phyloP scores from a whole-genome alignment of 352 stramenopile genomes.

The Phytopythium kandeliae region DNA sequence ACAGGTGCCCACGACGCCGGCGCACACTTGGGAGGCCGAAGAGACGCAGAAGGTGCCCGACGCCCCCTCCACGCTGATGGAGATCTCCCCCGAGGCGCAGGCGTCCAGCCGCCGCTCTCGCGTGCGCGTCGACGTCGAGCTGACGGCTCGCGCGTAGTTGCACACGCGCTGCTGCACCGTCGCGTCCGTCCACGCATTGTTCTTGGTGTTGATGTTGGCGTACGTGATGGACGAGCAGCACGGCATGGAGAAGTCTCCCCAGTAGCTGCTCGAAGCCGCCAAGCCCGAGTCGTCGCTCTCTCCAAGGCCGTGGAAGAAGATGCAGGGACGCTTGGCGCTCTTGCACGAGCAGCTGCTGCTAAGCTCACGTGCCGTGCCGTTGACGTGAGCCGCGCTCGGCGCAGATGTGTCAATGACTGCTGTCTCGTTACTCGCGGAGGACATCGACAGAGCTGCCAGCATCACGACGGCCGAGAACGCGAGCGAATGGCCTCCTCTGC shows the following conservation, averaged over 20 bases:
- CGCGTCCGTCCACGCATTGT: conserved; percentile 35
- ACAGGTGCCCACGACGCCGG: background rate
- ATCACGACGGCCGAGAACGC: background rate
- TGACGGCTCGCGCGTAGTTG: conserved; percentile 18
- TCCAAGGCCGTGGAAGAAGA: conserved; percentile 45
- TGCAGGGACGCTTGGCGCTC: conserved; percentile 26
- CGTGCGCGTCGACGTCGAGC: conserved; percentile 6
- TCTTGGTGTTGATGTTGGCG: conserved; percentile 31
- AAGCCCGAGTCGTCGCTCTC: conserved; percentile 18
- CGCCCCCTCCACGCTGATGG: background rate
- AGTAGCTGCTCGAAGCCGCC: conserved; percentile 20
- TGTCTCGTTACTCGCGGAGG: background rate
- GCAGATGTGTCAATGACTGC: background rate
- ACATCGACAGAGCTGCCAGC: background rate
- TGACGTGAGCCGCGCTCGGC: no score
- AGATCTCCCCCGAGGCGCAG: background rate
- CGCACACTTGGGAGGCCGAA: background rate
- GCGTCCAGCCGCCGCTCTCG: background rate
- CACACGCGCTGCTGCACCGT: conserved; percentile 33
- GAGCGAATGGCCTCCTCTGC: background rate
- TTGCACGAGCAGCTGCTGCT: conserved; percentile 17
- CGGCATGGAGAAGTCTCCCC: conserved; percentile 32
- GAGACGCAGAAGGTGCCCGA: background rate
- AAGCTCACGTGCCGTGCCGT: background rate
- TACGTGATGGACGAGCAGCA: conserved; percentile 46